Base-by-base conservation (phyloP, 345 rosid species). In the Dovyalis caffra region DNA sequence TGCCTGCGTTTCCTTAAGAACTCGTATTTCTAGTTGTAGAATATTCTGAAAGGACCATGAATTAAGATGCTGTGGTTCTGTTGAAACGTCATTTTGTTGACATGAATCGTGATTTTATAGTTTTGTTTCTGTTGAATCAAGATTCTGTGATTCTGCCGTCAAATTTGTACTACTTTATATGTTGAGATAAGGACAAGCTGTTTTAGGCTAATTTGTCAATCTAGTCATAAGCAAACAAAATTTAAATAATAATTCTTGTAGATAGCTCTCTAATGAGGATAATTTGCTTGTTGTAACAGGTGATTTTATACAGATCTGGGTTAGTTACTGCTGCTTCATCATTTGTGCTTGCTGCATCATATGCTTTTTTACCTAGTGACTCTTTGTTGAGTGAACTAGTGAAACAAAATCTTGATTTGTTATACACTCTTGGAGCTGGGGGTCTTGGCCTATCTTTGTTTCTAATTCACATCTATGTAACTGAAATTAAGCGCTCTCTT, bases 401-500 rank as follows among this genome's bases (percentile, higher is more conserved):
- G 34, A 74, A 84, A 75, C 89, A 88, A 74, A 95, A 91, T 76
- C 86, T 86, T 73, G 91, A 95, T 81, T 38, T 88, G 76, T 71
- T 95, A 51, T 95, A 87, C 78, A 10, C 79, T 51, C 75, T 86
- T 58, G 97, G 98, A 76, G 95, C 95, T 61, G 89, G 83, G 82
- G 97, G 97, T 23, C 73, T 95, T 71, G 98, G 99, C 0, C 56
- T 95, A 7, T 95, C 99, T 0, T 72, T 95, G 51, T 35, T 90
- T 79, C 74, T 95, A 43, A 95, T 95, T 70, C 99, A 95, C 83
- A 95, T 95, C 32, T 95, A 95, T 75, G 90, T 95, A 5, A 90
- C 97, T 20, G 92, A 89, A 91, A 90, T 95, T 78, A 95, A 95
- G 84, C 94, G 92, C 76, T 89, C 94, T 56, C 93, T 95, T 87